These are phyloP conservation scores for Chlamydomonas asymmetrica DNA, from an alignment of 139 green algal genomes.

Conservation along the genomic window DNA sequence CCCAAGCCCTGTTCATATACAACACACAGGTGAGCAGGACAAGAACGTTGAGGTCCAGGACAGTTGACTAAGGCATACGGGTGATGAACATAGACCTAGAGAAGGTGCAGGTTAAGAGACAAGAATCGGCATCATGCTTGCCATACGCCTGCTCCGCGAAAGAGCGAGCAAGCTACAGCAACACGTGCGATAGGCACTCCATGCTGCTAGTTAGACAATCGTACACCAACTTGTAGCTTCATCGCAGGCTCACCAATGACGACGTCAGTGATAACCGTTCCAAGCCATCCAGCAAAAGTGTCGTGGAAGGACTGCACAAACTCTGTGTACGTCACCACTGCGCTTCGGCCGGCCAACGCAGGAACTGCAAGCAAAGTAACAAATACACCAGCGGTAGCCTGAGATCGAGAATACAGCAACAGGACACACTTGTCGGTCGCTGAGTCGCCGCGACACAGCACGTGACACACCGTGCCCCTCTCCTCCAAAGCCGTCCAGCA, in stretches of 20 bases:
- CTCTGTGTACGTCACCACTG: conserved; percentile 83
- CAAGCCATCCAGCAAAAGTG: conserved; percentile 61
- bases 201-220: not conserved
- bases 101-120: too few relatives aligned
- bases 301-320: conserved; percentile 83
- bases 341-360: conserved; percentile 79
- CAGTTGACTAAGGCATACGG: too few relatives aligned
- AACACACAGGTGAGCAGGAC: too few relatives aligned
- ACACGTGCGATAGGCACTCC: not conserved
- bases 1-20: conserved; percentile 74
- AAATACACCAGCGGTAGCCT: conserved; percentile 23
- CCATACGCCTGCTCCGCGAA: too few relatives aligned
- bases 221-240: not conserved
- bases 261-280: conserved; percentile 43
- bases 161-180: too few relatives aligned
- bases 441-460: not conserved
- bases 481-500: not conserved
- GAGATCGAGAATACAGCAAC: not conserved
- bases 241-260: conserved; percentile 30
- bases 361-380: conserved; percentile 68
- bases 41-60: too few relatives aligned
- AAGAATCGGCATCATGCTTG: too few relatives aligned
- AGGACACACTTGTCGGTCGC: not conserved
- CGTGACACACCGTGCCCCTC: not conserved
- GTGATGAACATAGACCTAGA: too few relatives aligned